These are phyloP conservation scores for Candida schatavii DNA, from an alignment of 805 yeast species.

Conservation along the genomic window DNA sequence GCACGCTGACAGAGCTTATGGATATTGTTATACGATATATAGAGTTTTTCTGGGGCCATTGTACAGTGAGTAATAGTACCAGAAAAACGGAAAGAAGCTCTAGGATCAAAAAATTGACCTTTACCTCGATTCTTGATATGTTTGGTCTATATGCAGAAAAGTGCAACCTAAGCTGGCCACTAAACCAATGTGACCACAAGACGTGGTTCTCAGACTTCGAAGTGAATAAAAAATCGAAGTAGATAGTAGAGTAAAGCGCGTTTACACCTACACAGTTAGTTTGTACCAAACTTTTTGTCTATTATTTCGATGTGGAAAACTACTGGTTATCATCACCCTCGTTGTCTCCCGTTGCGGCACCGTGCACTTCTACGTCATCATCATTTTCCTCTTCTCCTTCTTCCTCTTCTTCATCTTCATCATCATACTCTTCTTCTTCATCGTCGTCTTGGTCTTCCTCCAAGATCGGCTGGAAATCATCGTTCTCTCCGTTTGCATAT, in stretches of 20 bases:
- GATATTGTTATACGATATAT: conserved; percentile 74
- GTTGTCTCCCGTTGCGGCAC: not conserved
- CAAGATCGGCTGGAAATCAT: conserved; percentile 22
- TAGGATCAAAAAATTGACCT: too few species aligned
- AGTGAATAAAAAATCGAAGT: too few species aligned
- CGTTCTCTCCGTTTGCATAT: conserved; percentile 42
- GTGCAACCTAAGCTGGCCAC: too few species aligned
- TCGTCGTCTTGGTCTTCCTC: conserved; percentile 41
- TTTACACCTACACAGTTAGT: too few species aligned
- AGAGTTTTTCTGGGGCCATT: conserved; percentile 39
- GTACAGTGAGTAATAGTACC: too few species aligned
- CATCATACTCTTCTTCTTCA: conserved; percentile 2
- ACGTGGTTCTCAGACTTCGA: too few species aligned
- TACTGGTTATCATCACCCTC: not conserved
- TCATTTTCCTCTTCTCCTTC: not conserved
- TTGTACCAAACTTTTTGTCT: too few species aligned
- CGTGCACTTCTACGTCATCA: not conserved
- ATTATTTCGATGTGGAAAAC: not conserved
- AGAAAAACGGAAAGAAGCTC: too few species aligned
- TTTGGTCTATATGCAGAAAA: too few species aligned
- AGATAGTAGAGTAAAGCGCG: too few species aligned
- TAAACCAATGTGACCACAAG: too few species aligned
- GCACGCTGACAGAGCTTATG: conserved; percentile 79
- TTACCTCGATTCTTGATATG: too few species aligned
- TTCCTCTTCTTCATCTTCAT: conserved; percentile 2